Evolutionary conservation across 2,329 filamentous ascomycete species (phyloP), one percentile per base, ranked within the genome.

Genomic region (Hawksworthiomyces lignivorus): DNA sequence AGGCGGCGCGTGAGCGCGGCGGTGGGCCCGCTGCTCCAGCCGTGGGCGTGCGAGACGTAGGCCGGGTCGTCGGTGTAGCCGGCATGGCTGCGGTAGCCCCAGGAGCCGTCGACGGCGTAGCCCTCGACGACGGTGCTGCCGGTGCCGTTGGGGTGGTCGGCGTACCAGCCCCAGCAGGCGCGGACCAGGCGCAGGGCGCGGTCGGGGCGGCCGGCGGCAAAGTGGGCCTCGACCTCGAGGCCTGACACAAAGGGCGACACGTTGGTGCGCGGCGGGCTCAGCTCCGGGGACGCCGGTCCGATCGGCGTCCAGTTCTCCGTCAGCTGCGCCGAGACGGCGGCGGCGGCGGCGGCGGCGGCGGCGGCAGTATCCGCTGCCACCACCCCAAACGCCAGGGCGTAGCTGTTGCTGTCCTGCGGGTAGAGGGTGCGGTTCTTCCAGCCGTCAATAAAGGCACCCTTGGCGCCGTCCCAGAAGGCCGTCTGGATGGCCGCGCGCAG

Each of bases 361-460:
- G 12, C 11, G 17, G 12, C 32, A 56, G 30, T 8, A 12, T 26
- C 24, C 8, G 8, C 24, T 8, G 50, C 24, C 4, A 68, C 57
- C 4, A 77, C 53, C 3, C 62, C 63, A 44, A 73, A 73, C 28
- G 72, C 58, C 4, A 78, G 57, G 0, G 73, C 68, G 55, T 78
- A 64, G 40, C 69, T 65, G 56, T 81, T 81, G 11, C 68, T 75
- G 48, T 80, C 76, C 58, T 83, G 76, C 0, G 77, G 75, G 47
- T 74, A 62, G 4, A 83, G 60, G 1, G 65, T 64, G 2, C 65
- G 69, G 7, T 60, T 54, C 0, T 67, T 68, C 19, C 21, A 19
- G 28, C 69, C 66, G 48, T 76, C 72, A 41, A 64, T 62, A 58
- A 78, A 74, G 47, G 74, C 64, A 20, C 69, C 68, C n/a, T 61